phyloP scores from a whole-genome alignment of 371 early-diverging fungal species.

The Capniomyces stellatus region DNA sequence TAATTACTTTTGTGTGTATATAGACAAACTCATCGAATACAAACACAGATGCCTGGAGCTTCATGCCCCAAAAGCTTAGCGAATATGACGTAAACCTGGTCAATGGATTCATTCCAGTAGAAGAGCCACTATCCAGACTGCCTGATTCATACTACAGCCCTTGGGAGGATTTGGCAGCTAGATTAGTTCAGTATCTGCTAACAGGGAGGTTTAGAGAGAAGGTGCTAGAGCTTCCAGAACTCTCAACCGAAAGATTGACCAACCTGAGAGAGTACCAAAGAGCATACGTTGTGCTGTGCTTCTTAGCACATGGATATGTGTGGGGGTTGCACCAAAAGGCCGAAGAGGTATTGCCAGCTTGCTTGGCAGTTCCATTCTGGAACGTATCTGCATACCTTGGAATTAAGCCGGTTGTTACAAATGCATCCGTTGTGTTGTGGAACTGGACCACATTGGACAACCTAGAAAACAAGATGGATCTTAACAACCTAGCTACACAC shows the following conservation, averaged over 20 bases:
- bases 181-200: constrained; percentile 56
- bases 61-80: constrained; percentile 23
- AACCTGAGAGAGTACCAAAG: constrained; percentile 55
- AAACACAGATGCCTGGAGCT: background rate
- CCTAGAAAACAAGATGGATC: background rate
- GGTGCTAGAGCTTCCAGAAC: constrained; percentile 57
- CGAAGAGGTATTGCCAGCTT: constrained; percentile 50
- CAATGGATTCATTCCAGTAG: constrained; percentile 74
- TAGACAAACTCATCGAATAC: too few relatives aligned
- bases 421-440: constrained; percentile 76
- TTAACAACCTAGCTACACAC: constrained; percentile 57
- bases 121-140: constrained; percentile 52
- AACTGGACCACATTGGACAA: constrained; percentile 69
- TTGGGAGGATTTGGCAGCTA: constrained; percentile 73
- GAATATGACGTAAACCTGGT: constrained; percentile 68
- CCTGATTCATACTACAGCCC: constrained; percentile 57
- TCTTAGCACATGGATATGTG: constrained; percentile 79
- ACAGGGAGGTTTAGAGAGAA: constrained; percentile 52
- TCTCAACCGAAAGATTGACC: constrained; percentile 38
- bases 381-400: constrained; percentile 58
- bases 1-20: too few relatives aligned
- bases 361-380: constrained; percentile 73
- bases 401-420: constrained; percentile 70
- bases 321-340: constrained; percentile 62
- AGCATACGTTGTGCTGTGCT: constrained; percentile 67